Percentiles rank a stretch among this genome's conserved stretches.
These are phyloP conservation scores for Plasmodium gonderi DNA, from an alignment of 169 alveolate species.

Conservation along the genomic window DNA sequence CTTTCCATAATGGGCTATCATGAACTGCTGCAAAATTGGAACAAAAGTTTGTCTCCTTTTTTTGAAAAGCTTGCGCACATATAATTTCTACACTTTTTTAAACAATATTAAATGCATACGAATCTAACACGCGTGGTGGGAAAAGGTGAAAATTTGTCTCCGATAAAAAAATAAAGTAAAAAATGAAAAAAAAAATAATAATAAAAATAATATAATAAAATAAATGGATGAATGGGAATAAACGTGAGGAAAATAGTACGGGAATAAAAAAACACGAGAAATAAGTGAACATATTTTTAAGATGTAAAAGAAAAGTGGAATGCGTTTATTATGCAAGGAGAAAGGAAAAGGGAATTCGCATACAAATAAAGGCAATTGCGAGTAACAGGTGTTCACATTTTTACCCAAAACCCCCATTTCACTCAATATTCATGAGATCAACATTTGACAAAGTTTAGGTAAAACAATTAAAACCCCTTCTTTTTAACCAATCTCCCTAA, in stretches of 20 bases:
- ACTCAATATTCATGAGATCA: neutral
- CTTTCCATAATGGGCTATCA: neutral
- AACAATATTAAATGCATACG: neutral
- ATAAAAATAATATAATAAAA: too few relatives aligned
- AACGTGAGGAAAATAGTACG: neutral
- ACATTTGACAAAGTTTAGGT: neutral
- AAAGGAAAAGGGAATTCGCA: neutral
- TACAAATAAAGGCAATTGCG: neutral
- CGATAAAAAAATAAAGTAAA: conserved; percentile 4
- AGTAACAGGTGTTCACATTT: too few relatives aligned
- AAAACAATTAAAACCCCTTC: neutral
- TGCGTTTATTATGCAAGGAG: neutral
- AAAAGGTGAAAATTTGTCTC: neutral
- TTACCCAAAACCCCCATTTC: neutral
- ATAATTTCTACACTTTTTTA: neutral
- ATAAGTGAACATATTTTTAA: neutral
- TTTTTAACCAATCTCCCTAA: too few relatives aligned
- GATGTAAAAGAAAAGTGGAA: neutral
- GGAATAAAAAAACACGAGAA: neutral
- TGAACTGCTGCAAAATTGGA: neutral
- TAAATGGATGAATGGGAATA: neutral
- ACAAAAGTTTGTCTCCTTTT: neutral
- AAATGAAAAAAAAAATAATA: too few relatives aligned
- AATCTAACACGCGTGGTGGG: neutral
- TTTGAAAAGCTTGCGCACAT: too few relatives aligned